These are phyloP conservation scores for Lasiodiplodia sp. DNA, from an alignment of 2,329 filamentous ascomycete species.

Conservation along the genomic window DNA sequence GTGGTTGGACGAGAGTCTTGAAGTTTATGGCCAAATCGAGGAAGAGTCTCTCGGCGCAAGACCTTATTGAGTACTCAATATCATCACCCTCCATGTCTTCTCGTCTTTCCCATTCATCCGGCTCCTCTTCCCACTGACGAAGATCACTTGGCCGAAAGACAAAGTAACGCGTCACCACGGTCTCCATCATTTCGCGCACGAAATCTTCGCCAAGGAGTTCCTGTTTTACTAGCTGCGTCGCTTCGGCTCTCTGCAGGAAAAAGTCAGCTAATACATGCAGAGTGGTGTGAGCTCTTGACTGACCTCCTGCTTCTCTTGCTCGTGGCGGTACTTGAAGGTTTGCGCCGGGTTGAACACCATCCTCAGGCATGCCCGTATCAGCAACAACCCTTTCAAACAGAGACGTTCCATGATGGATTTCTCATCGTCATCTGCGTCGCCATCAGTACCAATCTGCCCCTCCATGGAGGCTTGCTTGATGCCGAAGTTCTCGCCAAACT, in stretches of 20 bases:
- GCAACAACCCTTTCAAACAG: conserved; percentile 80
- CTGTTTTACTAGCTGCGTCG: conserved; percentile 72
- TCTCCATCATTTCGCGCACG: conserved; percentile 81
- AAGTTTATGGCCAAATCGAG: conserved; percentile 89
- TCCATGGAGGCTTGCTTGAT: conserved; percentile 49
- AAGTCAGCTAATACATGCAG: background rate
- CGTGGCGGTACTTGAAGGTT: conserved; percentile 82
- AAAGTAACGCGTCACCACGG: conserved; percentile 86
- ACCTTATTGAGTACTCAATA: conserved; percentile 91
- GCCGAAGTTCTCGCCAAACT: conserved; percentile 77
- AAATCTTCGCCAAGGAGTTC: conserved; percentile 79
- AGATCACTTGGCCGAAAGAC: conserved; percentile 85
- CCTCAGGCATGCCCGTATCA: conserved; percentile 82
- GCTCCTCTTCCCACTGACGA: conserved; percentile 90
- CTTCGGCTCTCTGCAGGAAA: conserved; percentile 62
- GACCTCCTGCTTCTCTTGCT: conserved; percentile 74
- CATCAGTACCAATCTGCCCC: conserved; percentile 50
- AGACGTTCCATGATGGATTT: conserved; percentile 75
- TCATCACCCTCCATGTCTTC: conserved; percentile 81
- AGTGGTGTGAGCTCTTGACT: background rate
- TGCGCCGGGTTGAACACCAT: conserved; percentile 83
- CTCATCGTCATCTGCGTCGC: conserved; percentile 55
- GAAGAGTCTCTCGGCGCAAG: conserved; percentile 93
- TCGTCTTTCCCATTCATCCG: conserved; percentile 92
- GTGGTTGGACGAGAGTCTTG: conserved; percentile 78